phyloP scores from a whole-genome alignment of 2,329 filamentous ascomycete genomes.

The Fusarium nematophilum region DNA sequence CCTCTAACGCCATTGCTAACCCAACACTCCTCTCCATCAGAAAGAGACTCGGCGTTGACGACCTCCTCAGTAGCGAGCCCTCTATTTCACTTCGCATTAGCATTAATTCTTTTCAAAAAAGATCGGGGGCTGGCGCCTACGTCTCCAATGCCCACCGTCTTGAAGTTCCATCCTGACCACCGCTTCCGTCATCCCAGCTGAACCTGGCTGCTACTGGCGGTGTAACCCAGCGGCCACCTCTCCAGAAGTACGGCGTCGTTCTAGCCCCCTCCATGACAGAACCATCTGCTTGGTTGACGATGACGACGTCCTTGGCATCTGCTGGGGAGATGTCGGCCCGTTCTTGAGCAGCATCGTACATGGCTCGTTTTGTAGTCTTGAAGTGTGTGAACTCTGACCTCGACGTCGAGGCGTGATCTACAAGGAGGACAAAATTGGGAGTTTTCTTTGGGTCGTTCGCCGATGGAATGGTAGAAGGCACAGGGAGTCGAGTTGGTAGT shows the following conservation, averaged over 20 bases:
- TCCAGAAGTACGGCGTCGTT: conserved; percentile 85
- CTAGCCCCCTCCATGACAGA: conserved; percentile 88
- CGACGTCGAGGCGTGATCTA: conserved; percentile 56
- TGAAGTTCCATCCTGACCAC: conserved; percentile 85
- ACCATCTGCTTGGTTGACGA: conserved; percentile 70
- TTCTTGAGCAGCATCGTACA: conserved; percentile 77
- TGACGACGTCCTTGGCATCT: conserved; percentile 76
- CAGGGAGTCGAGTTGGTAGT: conserved; percentile 67
- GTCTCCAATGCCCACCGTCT: conserved; percentile 84
- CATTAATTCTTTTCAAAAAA: not conserved
- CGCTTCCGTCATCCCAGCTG: conserved; percentile 61
- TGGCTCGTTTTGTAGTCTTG: conserved; percentile 82
- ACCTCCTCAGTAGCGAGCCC: conserved; percentile 73
- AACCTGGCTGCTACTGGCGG: conserved; percentile 69
- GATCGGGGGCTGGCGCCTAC: conserved; percentile 50
- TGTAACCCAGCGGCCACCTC: conserved; percentile 80
- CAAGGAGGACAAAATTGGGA: conserved; percentile 55
- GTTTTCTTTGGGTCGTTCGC: conserved; percentile 41
- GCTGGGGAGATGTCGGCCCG: conserved; percentile 65
- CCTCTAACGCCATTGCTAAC: conserved; percentile 89
- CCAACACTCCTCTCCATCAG: conserved; percentile 83
- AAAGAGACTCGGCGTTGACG: conserved; percentile 69
- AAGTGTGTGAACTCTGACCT: conserved; percentile 78
- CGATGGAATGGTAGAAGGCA: conserved; percentile 48
- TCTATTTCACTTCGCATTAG: conserved; percentile 45